Base-by-base conservation (phyloP, 345 rosid species). In the Tarenaya hassleriana region DNA sequence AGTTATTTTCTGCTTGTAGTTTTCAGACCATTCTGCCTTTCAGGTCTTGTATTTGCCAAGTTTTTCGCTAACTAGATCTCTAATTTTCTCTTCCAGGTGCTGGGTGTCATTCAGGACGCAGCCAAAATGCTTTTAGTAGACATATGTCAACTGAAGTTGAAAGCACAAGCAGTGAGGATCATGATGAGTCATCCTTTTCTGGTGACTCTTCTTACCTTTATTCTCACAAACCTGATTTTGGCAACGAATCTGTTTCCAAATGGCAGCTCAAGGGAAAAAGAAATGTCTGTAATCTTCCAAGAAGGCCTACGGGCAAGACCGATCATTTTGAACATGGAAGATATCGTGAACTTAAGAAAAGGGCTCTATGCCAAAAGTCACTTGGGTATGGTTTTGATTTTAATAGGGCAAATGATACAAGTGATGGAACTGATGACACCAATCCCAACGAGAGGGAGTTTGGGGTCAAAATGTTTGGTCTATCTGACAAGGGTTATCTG, bases 231-330 rank as follows among this genome's bases (percentile, higher is more conserved):
- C 76, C 72, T 50, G 69, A 59, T 64, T 68, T 71, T 50, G 89
- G 71, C 63, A 66, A 85, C 39, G 29, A 24, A 24, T 2, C 29
- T 24, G 92, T 84, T 64, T 86, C 96, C 71, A 86, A 80, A 56
- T 94, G 99, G 99, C 88, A 76, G 66, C 69, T 72, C 46, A 94
- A 82, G 80, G 82, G 99, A 58, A 94, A 88, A 72, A 80, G 97
- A 69, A 88, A 86, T 50, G 63, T 71, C 29, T 78, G 99, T 5
- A 74, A 79, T 66, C 75, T 88, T 55, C 60, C 77, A 35, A 82
- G 77, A 61, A 67, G 75, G 69, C 63, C 78, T 54, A 51, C 66
- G 19, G 77, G 75, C 45, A 68, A 56, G 58, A 29, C 62, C 29
- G 29, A 56, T 67, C 77, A 64, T 55, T 55, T 61, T 29, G 53